Conservation (phyloP, 2,329 filamentous ascomycete genomes). For the Hawksworthiomyces lignivorus region DNA sequence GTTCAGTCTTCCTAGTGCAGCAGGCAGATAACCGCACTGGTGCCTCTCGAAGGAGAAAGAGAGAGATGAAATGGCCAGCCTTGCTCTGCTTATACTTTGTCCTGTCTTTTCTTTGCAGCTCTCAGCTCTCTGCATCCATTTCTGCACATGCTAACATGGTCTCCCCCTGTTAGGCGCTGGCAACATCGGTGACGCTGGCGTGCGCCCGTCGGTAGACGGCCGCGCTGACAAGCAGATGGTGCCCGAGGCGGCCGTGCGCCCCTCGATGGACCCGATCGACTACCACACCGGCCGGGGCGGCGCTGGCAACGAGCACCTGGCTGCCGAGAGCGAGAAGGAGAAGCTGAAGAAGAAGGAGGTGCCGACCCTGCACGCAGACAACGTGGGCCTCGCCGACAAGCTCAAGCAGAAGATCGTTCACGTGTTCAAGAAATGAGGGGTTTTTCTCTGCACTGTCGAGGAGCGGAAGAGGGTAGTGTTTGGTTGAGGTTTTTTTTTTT, state of each 20-base stretch:
- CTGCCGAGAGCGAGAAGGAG: constrained; percentile 21
- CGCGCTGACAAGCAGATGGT: constrained; percentile 46
- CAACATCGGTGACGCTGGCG: constrained; percentile 47
- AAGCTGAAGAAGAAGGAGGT: constrained; percentile 20
- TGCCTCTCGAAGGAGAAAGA: too few species aligned
- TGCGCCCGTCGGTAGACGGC: constrained; percentile 21
- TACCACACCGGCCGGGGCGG: constrained; percentile 55
- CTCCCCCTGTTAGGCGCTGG: constrained; percentile 43
- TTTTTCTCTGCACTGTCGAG: too few species aligned
- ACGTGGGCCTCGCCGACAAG: constrained; percentile 45
- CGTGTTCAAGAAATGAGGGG: constrained; percentile 36
- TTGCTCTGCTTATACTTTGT: neutral
- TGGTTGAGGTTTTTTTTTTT: neutral
- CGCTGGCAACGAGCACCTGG: constrained; percentile 46
- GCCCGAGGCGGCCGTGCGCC: constrained; percentile 43
- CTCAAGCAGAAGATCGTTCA: constrained; percentile 49
- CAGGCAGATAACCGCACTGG: too few species aligned
- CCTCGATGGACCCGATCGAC: constrained; percentile 39
- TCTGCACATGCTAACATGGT: neutral
- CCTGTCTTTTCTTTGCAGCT: neutral
- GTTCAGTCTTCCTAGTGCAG: too few species aligned
- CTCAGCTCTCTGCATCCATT: too few species aligned
- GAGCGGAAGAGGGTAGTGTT: neutral
- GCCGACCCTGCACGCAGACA: constrained; percentile 14
- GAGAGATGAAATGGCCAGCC: too few species aligned